Evolutionary conservation across 1,284 basidiomycete species (phyloP).

Genomic region (Leucoagaricus sp.): DNA sequence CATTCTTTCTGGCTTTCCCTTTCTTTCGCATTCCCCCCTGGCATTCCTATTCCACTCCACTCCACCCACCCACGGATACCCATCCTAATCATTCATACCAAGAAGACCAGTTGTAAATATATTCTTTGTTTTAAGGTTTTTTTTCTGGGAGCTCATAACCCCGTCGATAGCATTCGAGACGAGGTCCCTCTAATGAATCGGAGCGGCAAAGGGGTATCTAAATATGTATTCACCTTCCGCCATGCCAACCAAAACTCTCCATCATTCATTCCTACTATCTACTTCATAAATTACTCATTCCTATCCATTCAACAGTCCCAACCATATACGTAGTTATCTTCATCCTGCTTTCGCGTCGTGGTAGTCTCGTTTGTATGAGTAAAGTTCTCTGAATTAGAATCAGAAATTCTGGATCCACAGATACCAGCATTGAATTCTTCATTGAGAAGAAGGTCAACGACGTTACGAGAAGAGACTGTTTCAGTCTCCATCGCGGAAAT

Average conservation of each 20-base stretch:
- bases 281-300: not conserved
- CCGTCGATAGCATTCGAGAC: not conserved
- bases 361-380: slow-evolving; percentile 10
- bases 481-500: slow-evolving; percentile 93
- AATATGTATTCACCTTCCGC: not conserved
- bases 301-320: slow-evolving; percentile 58
- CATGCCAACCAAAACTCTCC: not conserved
- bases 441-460: slow-evolving; percentile 74
- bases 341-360: slow-evolving; percentile 13
- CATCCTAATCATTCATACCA: slow-evolving; percentile 11
- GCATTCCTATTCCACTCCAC: not conserved
- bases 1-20: no score
- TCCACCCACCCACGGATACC: not conserved
- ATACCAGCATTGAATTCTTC: slow-evolving; percentile 67
- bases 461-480: slow-evolving; percentile 82
- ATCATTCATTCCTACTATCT: not conserved
- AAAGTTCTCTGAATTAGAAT: slow-evolving; percentile 20
- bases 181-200: not conserved
- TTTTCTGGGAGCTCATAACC: no score
- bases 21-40: no score
- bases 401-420: slow-evolving; percentile 45
- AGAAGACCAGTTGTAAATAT: not conserved
- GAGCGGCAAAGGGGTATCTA: not conserved
- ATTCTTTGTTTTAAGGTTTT: not conserved
- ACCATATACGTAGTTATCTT: slow-evolving; percentile 56